Evolutionary conservation across 257 asterid species (phyloP).

Genomic region (Knoxia roxburghii): DNA sequence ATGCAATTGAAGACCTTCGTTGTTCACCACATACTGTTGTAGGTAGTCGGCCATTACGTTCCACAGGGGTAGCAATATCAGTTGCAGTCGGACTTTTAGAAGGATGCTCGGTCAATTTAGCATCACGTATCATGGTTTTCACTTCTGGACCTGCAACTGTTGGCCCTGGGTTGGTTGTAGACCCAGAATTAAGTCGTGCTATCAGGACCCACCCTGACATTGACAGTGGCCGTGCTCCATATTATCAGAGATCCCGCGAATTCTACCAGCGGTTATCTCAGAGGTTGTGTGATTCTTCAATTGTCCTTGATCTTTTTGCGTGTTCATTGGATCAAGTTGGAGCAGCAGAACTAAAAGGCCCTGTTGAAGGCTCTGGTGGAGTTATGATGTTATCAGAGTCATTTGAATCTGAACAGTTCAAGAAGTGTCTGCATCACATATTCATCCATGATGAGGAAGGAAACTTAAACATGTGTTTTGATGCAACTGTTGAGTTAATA

Average conservation of each 20-base stretch:
- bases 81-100: constrained; percentile 88
- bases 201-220: constrained; percentile 85
- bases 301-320: constrained; percentile 88
- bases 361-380: constrained; percentile 80
- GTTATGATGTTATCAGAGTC: constrained; percentile 84
- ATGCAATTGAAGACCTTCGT: constrained; percentile 76
- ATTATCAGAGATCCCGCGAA: constrained; percentile 48
- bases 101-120: constrained; percentile 63
- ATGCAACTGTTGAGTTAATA: constrained; percentile 78
- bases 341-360: constrained; percentile 70
- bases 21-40: constrained; percentile 44
- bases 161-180: constrained; percentile 80
- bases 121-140: constrained; percentile 89
- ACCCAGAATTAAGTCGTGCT: constrained; percentile 48
- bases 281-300: constrained; percentile 66
- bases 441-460: constrained; percentile 56
- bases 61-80: constrained; percentile 81
- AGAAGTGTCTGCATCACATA: constrained; percentile 62
- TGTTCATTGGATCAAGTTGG: constrained; percentile 98
- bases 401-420: constrained; percentile 73
- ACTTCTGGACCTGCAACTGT: constrained; percentile 90
- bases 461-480: constrained; percentile 64
- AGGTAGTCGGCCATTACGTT: constrained; percentile 78
- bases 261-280: constrained; percentile 63
- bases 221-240: constrained; percentile 44